These are phyloP conservation scores for Poronia punctata DNA, from an alignment of 495 filamentous ascomycete species.

Conservation along the genomic window DNA sequence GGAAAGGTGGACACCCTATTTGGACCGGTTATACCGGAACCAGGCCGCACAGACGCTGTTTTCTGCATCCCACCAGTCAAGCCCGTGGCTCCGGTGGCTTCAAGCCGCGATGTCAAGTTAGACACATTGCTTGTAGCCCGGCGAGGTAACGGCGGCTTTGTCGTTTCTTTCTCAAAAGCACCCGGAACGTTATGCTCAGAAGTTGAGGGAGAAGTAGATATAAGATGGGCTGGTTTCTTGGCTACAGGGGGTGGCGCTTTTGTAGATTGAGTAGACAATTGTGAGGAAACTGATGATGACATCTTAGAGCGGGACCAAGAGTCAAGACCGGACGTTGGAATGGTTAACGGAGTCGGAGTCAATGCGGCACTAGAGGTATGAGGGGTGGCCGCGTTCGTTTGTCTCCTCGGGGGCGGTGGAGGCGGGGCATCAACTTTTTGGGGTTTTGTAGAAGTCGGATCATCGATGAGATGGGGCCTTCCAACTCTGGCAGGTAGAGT, in stretches of 20 bases:
- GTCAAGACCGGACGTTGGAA: no score
- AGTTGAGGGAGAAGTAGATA: conserved; percentile 33
- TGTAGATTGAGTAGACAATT: conserved; percentile 28
- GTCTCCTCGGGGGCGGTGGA: conserved; percentile 42
- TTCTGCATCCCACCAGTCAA: conserved; percentile 21
- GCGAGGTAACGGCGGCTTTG: conserved; percentile 17
- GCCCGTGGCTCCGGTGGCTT: conserved; percentile 16
- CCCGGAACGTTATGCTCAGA: conserved; percentile 12
- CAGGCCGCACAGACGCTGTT: conserved; percentile 3
- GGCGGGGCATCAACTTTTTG: conserved; percentile 32
- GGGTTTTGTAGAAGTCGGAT: conserved; percentile 15
- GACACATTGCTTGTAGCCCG: conserved; percentile 18
- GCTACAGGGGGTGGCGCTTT: conserved; percentile 47
- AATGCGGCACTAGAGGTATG: conserved; percentile 14
- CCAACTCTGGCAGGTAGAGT: conserved; percentile 34
- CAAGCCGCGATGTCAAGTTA: conserved; percentile 20
- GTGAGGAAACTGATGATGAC: conserved; percentile 22
- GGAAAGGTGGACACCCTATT: conserved; percentile 5
- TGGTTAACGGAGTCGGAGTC: conserved; percentile 5
- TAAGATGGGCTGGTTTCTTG: conserved; percentile 47
- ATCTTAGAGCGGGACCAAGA: conserved; percentile 16
- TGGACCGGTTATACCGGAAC: conserved; percentile 1
- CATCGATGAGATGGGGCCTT: conserved; percentile 29
- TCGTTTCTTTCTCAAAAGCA: conserved; percentile 11
- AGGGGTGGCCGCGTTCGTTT: conserved; percentile 20